Percentiles rank a stretch among this genome's conserved stretches.
phyloP scores from a whole-genome alignment of 805 yeast species.

The Kazachstania psychrophila region DNA sequence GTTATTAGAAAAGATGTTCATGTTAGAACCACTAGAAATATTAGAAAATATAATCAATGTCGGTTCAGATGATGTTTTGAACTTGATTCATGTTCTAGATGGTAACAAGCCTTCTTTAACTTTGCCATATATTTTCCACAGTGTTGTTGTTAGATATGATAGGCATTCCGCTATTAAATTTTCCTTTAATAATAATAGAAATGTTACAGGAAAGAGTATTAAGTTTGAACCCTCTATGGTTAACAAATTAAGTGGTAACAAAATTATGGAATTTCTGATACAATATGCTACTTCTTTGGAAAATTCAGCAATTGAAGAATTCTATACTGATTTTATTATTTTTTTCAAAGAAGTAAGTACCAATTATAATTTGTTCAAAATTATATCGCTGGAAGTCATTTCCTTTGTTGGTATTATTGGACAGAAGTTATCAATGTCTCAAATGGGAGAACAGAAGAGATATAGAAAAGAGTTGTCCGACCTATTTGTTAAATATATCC shows the following conservation, averaged over 20 bases:
- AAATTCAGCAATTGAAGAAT: conserved; percentile 68
- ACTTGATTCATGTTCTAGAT: conserved; percentile 59
- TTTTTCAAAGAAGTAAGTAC: conserved; percentile 53
- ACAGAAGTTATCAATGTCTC: conserved; percentile 46
- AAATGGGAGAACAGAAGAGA: conserved; percentile 53
- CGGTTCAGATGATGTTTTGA: conserved; percentile 19
- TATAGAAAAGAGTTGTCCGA: conserved; percentile 49
- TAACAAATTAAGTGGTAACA: conserved; percentile 37
- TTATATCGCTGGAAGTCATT: conserved; percentile 44
- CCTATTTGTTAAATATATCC: conserved; percentile 31
- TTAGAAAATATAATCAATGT: conserved; percentile 52
- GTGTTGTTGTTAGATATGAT: conserved; percentile 23
- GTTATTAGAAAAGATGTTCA: conserved; percentile 53
- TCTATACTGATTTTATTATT: conserved; percentile 49
- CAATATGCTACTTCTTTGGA: conserved; percentile 59
- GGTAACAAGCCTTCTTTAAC: conserved; percentile 74
- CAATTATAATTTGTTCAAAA: conserved; percentile 39
- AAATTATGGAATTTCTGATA: conserved; percentile 45
- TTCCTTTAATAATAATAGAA: conserved; percentile 8
- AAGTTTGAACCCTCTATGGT: conserved; percentile 37
- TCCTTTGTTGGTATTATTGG: conserved; percentile 44
- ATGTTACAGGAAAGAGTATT: conserved; percentile 5
- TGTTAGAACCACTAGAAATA: conserved; percentile 62
- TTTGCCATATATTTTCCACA: conserved; percentile 53
- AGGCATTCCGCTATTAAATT: conserved; percentile 15